Evolutionary conservation across 2,329 filamentous ascomycete species (phyloP), one percentile per base, ranked within the genome.

Genomic region (Zopfia rhizophila): DNA sequence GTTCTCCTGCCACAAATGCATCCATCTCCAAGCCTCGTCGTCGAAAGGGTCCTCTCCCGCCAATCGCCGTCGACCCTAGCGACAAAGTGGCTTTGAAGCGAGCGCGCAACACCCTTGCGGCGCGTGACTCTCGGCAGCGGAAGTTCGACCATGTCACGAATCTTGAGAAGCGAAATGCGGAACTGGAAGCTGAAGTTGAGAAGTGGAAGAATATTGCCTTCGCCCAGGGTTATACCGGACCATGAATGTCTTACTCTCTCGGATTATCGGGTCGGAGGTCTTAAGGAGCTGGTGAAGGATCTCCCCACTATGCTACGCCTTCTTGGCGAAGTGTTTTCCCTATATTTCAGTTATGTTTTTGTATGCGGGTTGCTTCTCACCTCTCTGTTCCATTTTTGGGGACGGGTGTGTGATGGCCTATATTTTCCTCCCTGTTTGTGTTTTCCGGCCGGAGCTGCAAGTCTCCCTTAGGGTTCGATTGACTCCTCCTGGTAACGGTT

Each of bases 61-160:
- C 87, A 5, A 92, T 96, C 68, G 77, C 88, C 50, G 83, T 91
- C 25, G 90, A 97, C 59, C 83, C 86, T 1, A 75, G 61, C 29
- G 92, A 97, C 64, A 83, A 82, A 7, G 71, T 88, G n/a, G 91
- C 90, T 14, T 83, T 92, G 80, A 97, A 97, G 85, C 89, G 93
- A 70, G 92, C 91, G 38, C 88, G 91, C 58, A 97, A 97, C 72
- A 96, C 91, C 7, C 83, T 95, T 70, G 93, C 93, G 13, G 93
- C 93, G 62, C 91, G 93, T 58, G 96, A 96, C 77, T 96, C 91
- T 48, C 87, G 93, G 39, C 87, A 91, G 65, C 87, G 91, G 57
- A 96, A 96, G 78, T 85, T 90, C 45, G 81, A 88, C 68, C 83
- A 87, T 59, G 80, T 93, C 51, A 86, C 89, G 44, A 83, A 86